phyloP scores from a whole-genome alignment of 2,329 filamentous ascomycete genomes.

The Dothiorella sarmentorum region DNA sequence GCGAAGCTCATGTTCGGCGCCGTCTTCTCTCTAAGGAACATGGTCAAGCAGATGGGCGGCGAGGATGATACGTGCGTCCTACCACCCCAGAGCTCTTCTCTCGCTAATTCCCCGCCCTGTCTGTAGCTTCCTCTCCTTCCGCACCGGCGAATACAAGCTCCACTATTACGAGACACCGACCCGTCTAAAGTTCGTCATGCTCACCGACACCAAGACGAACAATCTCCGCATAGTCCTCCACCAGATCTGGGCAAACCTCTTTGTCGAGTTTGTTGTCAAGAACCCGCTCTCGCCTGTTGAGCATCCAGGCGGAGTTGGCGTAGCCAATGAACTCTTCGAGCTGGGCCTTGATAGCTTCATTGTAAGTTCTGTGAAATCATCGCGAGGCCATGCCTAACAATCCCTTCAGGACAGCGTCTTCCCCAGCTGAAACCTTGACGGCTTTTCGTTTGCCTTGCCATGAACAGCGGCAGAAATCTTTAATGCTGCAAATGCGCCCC shows the following conservation, averaged over 20 bases:
- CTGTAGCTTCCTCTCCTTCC: constrained; percentile 80
- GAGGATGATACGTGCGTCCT: constrained; percentile 69
- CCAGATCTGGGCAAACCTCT: constrained; percentile 97
- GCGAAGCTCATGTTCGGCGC: constrained; percentile 95
- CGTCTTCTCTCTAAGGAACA: constrained; percentile 92
- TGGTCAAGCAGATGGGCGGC: constrained; percentile 92
- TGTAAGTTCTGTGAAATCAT: background rate
- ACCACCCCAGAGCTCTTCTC: background rate
- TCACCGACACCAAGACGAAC: constrained; percentile 83
- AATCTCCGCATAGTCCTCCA: constrained; percentile 94
- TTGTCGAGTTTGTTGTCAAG: constrained; percentile 84
- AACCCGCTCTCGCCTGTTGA: constrained; percentile 61
- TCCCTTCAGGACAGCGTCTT: constrained; percentile 7
- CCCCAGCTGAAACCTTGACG: background rate
- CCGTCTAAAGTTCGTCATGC: constrained; percentile 92
- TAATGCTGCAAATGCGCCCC: background rate
- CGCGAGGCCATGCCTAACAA: background rate
- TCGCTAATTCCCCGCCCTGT: background rate
- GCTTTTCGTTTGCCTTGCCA: background rate
- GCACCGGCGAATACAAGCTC: constrained; percentile 92
- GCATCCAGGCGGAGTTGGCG: constrained; percentile 59
- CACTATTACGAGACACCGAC: constrained; percentile 99
- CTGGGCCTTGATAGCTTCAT: constrained; percentile 68
- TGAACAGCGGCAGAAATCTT: background rate
- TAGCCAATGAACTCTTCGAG: constrained; percentile 64